A percentile compares a stretch with the other conserved stretches of the same genome.
Conservation (phyloP, 768 basidiomycete genomes). For the Boletus patriciae region DNA sequence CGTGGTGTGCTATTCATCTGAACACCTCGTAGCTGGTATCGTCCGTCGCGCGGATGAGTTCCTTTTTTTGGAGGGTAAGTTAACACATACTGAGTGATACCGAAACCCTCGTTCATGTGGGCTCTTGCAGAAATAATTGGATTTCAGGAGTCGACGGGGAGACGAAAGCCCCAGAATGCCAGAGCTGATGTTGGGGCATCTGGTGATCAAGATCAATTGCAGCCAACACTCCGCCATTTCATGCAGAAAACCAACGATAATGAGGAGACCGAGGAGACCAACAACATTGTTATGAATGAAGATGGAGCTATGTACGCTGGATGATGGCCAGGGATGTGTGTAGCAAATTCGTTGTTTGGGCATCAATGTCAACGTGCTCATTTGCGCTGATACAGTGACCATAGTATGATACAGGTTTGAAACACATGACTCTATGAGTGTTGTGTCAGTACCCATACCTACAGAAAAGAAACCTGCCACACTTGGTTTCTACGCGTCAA, state of each 20-base stretch:
- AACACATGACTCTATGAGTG: no score
- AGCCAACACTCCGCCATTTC: constrained; percentile 52
- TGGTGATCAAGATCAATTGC: constrained; percentile 22
- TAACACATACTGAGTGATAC: background rate
- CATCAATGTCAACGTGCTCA: no score
- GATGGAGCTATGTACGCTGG: constrained; percentile 58
- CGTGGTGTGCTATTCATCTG: background rate
- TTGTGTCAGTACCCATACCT: background rate
- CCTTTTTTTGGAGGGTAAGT: constrained; percentile 71
- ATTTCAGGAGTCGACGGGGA: constrained; percentile 48
- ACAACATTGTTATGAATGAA: constrained; percentile 52
- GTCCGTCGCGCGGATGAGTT: constrained; percentile 73
- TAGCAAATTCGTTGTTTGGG: background rate
- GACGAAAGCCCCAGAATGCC: constrained; percentile 42
- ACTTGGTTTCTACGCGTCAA: background rate
- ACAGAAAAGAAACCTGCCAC: background rate
- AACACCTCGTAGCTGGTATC: constrained; percentile 48
- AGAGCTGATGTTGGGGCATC: constrained; percentile 13
- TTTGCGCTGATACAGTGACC: no score
- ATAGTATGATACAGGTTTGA: no score
- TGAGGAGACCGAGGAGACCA: constrained; percentile 21
- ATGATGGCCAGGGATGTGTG: constrained; percentile 13
- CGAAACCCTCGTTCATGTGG: background rate
- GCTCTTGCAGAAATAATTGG: constrained; percentile 54
- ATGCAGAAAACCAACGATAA: constrained; percentile 33